Percentiles rank a stretch among this genome's conserved stretches.
Conservation (phyloP, 176 grass and related monocot genomes). For the Tuctoria greenei region DNA sequence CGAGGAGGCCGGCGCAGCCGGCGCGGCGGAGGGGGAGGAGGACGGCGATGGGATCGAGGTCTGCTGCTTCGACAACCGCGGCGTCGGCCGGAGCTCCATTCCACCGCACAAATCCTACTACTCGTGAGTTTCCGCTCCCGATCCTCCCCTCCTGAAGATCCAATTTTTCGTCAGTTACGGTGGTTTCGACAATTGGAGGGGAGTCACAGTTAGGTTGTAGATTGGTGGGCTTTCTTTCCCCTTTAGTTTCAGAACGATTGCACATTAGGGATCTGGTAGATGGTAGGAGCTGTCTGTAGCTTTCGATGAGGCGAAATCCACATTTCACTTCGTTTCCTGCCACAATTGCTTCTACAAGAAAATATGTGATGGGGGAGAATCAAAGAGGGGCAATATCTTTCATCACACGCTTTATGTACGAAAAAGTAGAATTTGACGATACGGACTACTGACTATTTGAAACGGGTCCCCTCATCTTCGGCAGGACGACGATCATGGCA, state of each 20-base stretch:
- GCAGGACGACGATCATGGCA: constrained; percentile 93
- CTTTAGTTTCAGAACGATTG: background rate
- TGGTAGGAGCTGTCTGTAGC: constrained; percentile 25
- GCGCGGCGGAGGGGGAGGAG: constrained; percentile 16
- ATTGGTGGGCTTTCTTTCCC: background rate
- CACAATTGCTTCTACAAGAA: constrained; percentile 30
- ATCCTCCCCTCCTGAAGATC: constrained; percentile 8
- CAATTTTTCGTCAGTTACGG: background rate
- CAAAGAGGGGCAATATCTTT: constrained; percentile 19
- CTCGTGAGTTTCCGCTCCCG: constrained; percentile 47
- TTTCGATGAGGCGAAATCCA: constrained; percentile 22
- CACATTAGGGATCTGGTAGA: constrained; percentile 31
- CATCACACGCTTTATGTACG: background rate
- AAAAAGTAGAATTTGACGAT: constrained; percentile 22
- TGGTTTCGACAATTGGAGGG: background rate
- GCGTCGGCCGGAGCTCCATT: constrained; percentile 73
- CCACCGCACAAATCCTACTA: constrained; percentile 70
- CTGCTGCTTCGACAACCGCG: constrained; percentile 98
- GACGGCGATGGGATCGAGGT: constrained; percentile 71
- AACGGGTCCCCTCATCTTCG: constrained; percentile 1
- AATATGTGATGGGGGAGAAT: constrained; percentile 33
- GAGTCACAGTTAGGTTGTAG: background rate
- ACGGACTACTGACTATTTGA: constrained; percentile 21
- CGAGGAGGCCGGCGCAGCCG: constrained; percentile 33
- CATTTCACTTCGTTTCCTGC: constrained; percentile 7